Evolutionary conservation across 345 rosid genomes (phyloP).

Genomic region (Barbarea vulgaris): DNA sequence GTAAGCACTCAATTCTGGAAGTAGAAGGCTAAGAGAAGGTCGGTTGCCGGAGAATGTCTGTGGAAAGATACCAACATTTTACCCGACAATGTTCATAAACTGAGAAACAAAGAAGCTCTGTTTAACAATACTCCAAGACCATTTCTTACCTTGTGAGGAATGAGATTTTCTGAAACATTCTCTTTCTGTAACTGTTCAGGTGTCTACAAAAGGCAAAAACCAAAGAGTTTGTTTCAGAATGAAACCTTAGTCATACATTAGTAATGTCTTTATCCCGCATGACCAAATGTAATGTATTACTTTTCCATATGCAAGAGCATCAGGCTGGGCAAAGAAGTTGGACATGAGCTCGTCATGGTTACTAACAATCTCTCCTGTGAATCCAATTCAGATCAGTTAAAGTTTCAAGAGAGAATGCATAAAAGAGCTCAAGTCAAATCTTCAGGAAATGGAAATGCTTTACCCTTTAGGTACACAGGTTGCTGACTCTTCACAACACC

Average conservation of each 20-base stretch:
- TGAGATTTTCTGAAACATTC: conserved; percentile 69
- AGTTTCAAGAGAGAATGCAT: background rate
- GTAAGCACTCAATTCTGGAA: conserved; percentile 76
- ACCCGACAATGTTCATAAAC: background rate
- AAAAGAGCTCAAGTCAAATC: background rate
- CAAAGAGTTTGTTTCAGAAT: conserved; percentile 28
- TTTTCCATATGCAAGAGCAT: conserved; percentile 99
- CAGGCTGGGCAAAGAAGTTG: conserved; percentile 98
- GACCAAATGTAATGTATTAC: conserved; percentile 45
- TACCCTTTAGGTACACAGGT: conserved; percentile 89
- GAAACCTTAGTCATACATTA: background rate
- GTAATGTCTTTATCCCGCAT: background rate
- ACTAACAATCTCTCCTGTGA: conserved; percentile 81
- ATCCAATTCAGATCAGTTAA: conserved; percentile 13
- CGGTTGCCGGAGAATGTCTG: conserved; percentile 91
- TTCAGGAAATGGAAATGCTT: background rate
- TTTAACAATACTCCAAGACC: conserved; percentile 9
- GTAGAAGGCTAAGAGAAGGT: conserved; percentile 92
- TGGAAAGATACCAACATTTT: conserved; percentile 17
- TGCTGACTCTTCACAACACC: conserved; percentile 91
- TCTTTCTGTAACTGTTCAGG: conserved; percentile 82
- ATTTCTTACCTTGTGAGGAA: conserved; percentile 90
- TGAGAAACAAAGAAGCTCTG: background rate
- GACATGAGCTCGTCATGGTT: conserved; percentile 99
- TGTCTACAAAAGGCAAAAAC: conserved; percentile 53